phyloP scores from a whole-genome alignment of 108 stramenopile genomes.

The Fistulifera pelliculosa region DNA sequence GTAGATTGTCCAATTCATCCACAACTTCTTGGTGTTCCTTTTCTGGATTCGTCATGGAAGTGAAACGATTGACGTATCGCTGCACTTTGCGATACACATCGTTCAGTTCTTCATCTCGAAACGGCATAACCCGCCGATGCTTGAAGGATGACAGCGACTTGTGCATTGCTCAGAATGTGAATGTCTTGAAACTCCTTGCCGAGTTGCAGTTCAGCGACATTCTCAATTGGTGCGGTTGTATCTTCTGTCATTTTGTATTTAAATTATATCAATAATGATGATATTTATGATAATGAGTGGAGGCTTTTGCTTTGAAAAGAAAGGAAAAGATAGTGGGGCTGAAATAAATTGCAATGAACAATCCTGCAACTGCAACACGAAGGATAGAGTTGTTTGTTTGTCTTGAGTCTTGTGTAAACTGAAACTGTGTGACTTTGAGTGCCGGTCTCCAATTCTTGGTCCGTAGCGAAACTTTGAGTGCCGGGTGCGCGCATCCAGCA shows the following conservation, averaged over 20 bases:
- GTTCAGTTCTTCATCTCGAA: conserved; percentile 73
- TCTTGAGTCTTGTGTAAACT: too few relatives aligned
- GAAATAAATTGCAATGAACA: too few relatives aligned
- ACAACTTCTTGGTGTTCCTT: conserved; percentile 68
- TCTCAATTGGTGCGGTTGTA: conserved; percentile 34
- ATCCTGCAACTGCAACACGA: too few relatives aligned
- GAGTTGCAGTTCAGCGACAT: conserved; percentile 76
- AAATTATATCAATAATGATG: too few relatives aligned
- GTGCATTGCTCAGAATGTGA: conserved; percentile 76
- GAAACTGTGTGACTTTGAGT: too few relatives aligned
- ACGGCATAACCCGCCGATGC: conserved; percentile 65
- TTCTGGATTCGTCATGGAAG: conserved; percentile 84
- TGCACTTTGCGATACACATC: conserved; percentile 85
- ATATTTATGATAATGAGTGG: too few relatives aligned
- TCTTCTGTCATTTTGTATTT: neutral
- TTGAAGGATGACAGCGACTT: conserved; percentile 82
- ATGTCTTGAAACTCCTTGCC: conserved; percentile 76
- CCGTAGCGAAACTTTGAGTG: too few relatives aligned
- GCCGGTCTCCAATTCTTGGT: too few relatives aligned
- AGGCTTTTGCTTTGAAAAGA: too few relatives aligned
- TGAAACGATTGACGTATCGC: conserved; percentile 79
- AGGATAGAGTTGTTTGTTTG: too few relatives aligned
- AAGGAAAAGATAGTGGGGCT: too few relatives aligned
- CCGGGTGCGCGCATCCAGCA: too few relatives aligned
- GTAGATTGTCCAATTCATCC: conserved; percentile 82